Evolutionary conservation across 2,329 filamentous ascomycete species (phyloP).

Genomic region (Exserohilum turcica): DNA sequence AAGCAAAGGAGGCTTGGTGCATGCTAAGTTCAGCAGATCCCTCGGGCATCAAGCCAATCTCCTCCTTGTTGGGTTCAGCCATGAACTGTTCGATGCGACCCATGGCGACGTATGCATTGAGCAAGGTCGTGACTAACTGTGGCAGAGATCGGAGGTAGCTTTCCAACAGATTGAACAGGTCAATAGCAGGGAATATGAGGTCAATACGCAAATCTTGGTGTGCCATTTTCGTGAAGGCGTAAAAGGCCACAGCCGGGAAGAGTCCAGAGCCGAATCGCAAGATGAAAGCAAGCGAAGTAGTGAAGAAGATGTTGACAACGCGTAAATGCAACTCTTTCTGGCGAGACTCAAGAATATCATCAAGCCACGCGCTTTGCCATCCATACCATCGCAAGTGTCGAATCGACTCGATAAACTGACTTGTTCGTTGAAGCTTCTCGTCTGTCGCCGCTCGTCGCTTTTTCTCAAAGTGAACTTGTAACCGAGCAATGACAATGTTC

Average conservation of each 20-base stretch:
- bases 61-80: slow-evolving; percentile 77
- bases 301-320: slow-evolving; percentile 67
- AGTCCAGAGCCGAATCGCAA: slow-evolving; percentile 74
- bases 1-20: slow-evolving; percentile 72
- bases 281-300: slow-evolving; percentile 66
- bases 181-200: slow-evolving; percentile 83
- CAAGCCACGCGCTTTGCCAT: slow-evolving; percentile 78
- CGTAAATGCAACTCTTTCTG: slow-evolving; percentile 69
- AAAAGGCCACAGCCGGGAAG: slow-evolving; percentile 82
- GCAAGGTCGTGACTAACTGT: slow-evolving; percentile 71
- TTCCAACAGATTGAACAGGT: slow-evolving; percentile 79
- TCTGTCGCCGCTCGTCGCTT: slow-evolving; percentile 76
- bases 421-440: slow-evolving; percentile 75
- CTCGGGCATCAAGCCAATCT: slow-evolving; percentile 48
- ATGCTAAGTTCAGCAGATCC: slow-evolving; percentile 55
- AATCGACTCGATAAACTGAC: slow-evolving; percentile 86
- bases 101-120: slow-evolving; percentile 84
- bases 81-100: slow-evolving; percentile 85
- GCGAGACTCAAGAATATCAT: slow-evolving; percentile 69
- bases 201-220: slow-evolving; percentile 73
- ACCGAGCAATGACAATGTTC: slow-evolving; percentile 70
- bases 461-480: slow-evolving; percentile 71
- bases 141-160: slow-evolving; percentile 75
- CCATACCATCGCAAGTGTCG: slow-evolving; percentile 81
- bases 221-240: slow-evolving; percentile 76